A percentile compares a stretch with the other conserved stretches of the same genome.
These are phyloP conservation scores for Solanum sparsipilum DNA, from an alignment of 257 asterid genomes.

Conservation along the genomic window DNA sequence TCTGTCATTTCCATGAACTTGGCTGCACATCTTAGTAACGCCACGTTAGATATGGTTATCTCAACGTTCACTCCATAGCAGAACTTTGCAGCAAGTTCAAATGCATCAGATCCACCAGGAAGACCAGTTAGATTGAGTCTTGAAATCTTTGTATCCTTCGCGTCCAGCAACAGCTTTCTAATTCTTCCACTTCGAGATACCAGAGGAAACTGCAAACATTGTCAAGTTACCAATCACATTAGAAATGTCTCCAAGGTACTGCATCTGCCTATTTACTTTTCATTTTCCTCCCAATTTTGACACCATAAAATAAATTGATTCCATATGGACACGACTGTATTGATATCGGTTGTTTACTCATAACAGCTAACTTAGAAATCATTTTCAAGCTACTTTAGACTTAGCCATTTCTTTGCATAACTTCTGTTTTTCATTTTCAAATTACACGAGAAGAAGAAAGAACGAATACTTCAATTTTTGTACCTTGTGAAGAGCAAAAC, in stretches of 20 bases:
- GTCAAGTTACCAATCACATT: neutral
- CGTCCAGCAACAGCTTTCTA: slow-evolving; percentile 50
- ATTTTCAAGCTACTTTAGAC: neutral
- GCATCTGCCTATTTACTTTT: neutral
- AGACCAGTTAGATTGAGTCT: slow-evolving; percentile 46
- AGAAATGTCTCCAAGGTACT: neutral
- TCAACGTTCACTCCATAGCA: slow-evolving; percentile 75
- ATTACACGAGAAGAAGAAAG: neutral
- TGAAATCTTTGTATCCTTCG: slow-evolving; percentile 55
- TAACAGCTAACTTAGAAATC: neutral
- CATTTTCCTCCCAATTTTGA: neutral
- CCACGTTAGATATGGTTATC: slow-evolving; percentile 54
- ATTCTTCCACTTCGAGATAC: slow-evolving; percentile 80
- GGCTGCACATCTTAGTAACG: slow-evolving; percentile 60
- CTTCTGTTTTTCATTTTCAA: neutral
- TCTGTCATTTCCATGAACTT: slow-evolving; percentile 84
- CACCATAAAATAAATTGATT: neutral
- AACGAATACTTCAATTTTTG: neutral
- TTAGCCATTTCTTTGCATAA: neutral
- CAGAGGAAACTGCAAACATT: slow-evolving; percentile 57
- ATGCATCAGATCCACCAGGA: slow-evolving; percentile 89
- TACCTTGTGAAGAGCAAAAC: slow-evolving; percentile 88
- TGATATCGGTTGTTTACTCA: neutral
- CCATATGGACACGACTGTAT: neutral
- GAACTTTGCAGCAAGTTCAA: slow-evolving; percentile 87